Base-by-base conservation (phyloP, 371 early-diverging fungal genomes). In the Mucor piriformis region DNA sequence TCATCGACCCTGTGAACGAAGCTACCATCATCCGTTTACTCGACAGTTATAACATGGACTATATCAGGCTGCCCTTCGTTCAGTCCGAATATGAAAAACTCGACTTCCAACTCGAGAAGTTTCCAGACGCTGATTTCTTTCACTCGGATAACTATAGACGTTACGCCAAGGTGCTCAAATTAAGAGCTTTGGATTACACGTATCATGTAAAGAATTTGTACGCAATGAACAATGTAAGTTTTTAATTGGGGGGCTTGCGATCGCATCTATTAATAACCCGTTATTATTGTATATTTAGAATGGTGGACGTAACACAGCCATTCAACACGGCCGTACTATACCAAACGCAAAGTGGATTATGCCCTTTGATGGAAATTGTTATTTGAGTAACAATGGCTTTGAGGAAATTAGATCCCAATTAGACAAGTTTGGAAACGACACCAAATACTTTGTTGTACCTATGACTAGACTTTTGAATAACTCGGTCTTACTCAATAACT, bases 311-410 rank as follows among this genome's bases (percentile, higher is more conserved):
- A 88, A 89, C 50, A 76, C 74, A 16, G 88, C 86, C 0, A 70
- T 89, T 29, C 58, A 72, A 32, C 85, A 87, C 53, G 89, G 82
- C 10, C 79, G 81, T 56, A 55, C 72, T 29, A 64, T 83, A 46
- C 66, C 73, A 21, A 76, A 84, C 61, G 83, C 83, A 13, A 73
- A 76, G 27, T 88, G 88, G 88, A 84, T 86, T 50, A 77, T 89
- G 73, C 84, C 87, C 16, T 88, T 88, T 65, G 89, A 89, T 54
- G 89, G 89, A 4, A 89, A 89, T 54, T 85, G 84, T 43, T 89
- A 83, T 58, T 49, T 89, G 43, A 85, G 87, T 46, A 54, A 65
- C 27, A 81, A 81, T 27, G 86, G 79, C 1, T 86, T 84, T 59
- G 58, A 63, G n/a, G 87, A 88, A 35, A 88, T 89, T 49, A 74